These are phyloP conservation scores for Phoma sp. DNA, from an alignment of 2,329 filamentous ascomycete species.

Conservation along the genomic window DNA sequence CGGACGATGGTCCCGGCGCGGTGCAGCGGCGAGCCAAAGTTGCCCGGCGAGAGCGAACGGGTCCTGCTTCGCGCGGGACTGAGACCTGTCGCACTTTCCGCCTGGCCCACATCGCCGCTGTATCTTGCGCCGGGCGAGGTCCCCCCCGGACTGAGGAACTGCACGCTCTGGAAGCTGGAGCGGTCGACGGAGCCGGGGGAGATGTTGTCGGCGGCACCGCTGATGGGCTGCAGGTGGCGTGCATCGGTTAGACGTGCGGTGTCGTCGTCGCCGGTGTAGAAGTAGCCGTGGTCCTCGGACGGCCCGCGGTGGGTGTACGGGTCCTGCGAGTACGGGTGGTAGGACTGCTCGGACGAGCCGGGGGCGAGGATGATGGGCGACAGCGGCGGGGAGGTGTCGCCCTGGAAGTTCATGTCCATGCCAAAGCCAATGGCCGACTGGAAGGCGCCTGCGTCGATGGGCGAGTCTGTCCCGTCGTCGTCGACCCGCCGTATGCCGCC, in stretches of 20 bases:
- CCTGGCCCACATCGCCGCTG: slow-evolving; percentile 66
- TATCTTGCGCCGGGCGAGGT: slow-evolving; percentile 56
- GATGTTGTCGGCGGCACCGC: slow-evolving; percentile 54
- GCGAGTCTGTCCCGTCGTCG: slow-evolving; percentile 48
- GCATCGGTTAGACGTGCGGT: slow-evolving; percentile 66
- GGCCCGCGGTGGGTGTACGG: slow-evolving; percentile 50
- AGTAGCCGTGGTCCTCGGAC: slow-evolving; percentile 64
- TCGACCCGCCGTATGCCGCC: slow-evolving; percentile 38
- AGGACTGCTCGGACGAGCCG: slow-evolving; percentile 55
- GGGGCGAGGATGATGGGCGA: slow-evolving; percentile 25
- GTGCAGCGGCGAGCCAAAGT: slow-evolving; percentile 55
- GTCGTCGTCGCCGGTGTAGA: slow-evolving; percentile 64
- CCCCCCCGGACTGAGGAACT: slow-evolving; percentile 57
- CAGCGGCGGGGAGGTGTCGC: slow-evolving; percentile 43
- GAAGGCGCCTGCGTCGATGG: slow-evolving; percentile 56
- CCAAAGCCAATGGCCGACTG: slow-evolving; percentile 58
- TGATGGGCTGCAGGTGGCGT: slow-evolving; percentile 64
- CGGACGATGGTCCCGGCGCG: slow-evolving; percentile 61
- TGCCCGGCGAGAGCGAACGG: slow-evolving; percentile 56
- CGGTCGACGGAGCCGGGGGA: slow-evolving; percentile 49
- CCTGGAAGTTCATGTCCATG: slow-evolving; percentile 57
- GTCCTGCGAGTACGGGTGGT: slow-evolving; percentile 49
- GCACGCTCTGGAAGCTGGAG: slow-evolving; percentile 62
- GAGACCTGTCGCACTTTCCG: slow-evolving; percentile 60
- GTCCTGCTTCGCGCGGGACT: slow-evolving; percentile 54